A percentile compares a stretch with the other conserved stretches of the same genome.
Evolutionary conservation across 1,139 yeast genomes (phyloP).

Genomic region (Chernovozyma sophiae-reginae): DNA sequence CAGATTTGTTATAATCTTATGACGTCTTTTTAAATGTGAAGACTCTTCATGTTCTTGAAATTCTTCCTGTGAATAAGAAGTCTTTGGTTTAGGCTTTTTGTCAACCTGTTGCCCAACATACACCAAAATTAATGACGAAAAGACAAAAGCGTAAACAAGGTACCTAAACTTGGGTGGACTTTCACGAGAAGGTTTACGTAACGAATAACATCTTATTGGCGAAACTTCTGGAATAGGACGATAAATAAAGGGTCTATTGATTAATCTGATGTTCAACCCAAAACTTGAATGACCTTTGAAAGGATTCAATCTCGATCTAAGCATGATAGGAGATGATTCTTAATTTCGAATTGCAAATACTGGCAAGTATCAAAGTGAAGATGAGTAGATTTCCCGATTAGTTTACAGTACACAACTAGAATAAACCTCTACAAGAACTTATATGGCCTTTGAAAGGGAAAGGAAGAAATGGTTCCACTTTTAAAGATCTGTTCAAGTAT

Average conservation of each 20-base stretch:
- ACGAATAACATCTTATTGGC: neutral
- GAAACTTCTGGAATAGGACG: conserved; percentile 1
- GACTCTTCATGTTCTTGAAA: conserved; percentile 47
- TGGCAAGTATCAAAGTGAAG: too few species aligned
- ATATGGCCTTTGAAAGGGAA: too few species aligned
- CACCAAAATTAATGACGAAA: conserved; percentile 51
- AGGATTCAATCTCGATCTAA: neutral
- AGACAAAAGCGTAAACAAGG: conserved; percentile 44
- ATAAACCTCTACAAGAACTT: too few species aligned
- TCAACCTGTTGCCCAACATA: conserved; percentile 52
- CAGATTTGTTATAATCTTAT: conserved; percentile 34
- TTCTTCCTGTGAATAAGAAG: conserved; percentile 53
- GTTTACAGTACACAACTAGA: too few species aligned
- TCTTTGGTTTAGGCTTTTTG: conserved; percentile 44
- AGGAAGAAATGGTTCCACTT: too few species aligned
- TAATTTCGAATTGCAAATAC: too few species aligned
- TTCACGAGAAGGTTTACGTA: neutral
- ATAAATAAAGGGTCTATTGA: too few species aligned
- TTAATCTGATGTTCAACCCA: too few species aligned
- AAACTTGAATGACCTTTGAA: neutral
- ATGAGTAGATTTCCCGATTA: too few species aligned
- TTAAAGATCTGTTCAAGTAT: too few species aligned
- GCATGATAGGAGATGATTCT: too few species aligned
- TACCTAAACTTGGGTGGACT: conserved; percentile 38
- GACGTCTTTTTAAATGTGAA: conserved; percentile 53